phyloP scores from a whole-genome alignment of 495 filamentous ascomycete species.

The Lepraria neglecta region DNA sequence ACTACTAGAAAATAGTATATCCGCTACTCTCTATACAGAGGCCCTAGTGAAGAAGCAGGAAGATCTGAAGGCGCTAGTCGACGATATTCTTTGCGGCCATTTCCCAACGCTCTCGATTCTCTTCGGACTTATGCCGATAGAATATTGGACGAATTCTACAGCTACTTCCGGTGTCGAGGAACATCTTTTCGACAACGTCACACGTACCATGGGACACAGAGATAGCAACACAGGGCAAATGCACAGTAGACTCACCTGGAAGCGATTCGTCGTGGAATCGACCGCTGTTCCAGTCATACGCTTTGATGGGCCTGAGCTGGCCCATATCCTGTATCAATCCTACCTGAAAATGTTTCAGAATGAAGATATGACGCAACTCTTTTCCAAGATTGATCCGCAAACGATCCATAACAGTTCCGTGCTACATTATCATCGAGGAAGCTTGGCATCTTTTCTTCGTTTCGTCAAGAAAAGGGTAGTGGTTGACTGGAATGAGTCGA shows the following conservation, averaged over 20 bases:
- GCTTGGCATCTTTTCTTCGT: conserved; percentile 36
- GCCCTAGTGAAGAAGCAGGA: conserved; percentile 27
- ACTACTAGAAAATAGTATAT: conserved; percentile 36
- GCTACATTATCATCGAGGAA: conserved; percentile 37
- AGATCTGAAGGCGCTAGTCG: conserved; percentile 23
- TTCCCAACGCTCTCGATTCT: conserved; percentile 42
- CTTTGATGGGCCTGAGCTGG: conserved; percentile 32
- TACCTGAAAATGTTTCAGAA: conserved; percentile 41
- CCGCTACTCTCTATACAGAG: conserved; percentile 45
- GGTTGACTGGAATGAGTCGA: conserved; percentile 33
- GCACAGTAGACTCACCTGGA: conserved; percentile 20
- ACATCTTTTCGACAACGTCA: conserved; percentile 8
- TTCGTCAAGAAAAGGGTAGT: conserved; percentile 28
- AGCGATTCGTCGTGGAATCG: conserved; percentile 12
- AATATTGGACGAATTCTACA: conserved; percentile 40
- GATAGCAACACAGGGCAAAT: conserved; percentile 12
- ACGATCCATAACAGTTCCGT: conserved; percentile 1
- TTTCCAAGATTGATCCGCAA: conserved; percentile 10
- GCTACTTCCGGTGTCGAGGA: conserved; percentile 16
- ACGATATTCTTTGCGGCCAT: conserved; percentile 38
- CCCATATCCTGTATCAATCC: conserved; percentile 33
- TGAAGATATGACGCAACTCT: conserved; percentile 30
- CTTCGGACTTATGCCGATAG: conserved; percentile 42
- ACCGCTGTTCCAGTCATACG: conserved; percentile 19
- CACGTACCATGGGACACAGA: background rate